Evolutionary conservation across 176 grass and related monocot species (phyloP).

Genomic region (Raddia distichophylla): DNA sequence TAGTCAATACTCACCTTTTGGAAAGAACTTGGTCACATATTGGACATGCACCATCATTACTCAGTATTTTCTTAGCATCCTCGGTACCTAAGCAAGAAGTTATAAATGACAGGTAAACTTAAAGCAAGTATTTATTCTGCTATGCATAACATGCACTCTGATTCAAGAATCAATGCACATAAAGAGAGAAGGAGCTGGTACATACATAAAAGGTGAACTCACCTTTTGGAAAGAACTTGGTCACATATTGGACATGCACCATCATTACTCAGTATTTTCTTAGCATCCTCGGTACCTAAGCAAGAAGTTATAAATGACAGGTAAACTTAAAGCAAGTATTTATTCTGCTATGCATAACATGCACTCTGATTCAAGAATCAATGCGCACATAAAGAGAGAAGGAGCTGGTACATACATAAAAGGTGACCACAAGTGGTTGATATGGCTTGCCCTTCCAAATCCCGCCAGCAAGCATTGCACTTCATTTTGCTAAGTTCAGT

Average conservation of each 20-base stretch:
- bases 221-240: slow-evolving; percentile 95
- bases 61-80: slow-evolving; percentile 84
- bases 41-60: slow-evolving; percentile 76
- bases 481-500: slow-evolving; percentile 57
- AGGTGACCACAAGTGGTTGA: slow-evolving; percentile 88
- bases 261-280: slow-evolving; percentile 83
- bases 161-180: neutral
- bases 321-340: slow-evolving; percentile 21
- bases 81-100: slow-evolving; percentile 57
- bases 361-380: slow-evolving; percentile 3
- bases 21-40: slow-evolving; percentile 93
- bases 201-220: slow-evolving; percentile 57
- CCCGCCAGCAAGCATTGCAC: slow-evolving; percentile 90
- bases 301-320: slow-evolving; percentile 6
- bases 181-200: slow-evolving; percentile 35
- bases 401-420: slow-evolving; percentile 58
- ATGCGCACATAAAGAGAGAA: neutral
- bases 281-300: slow-evolving; percentile 76
- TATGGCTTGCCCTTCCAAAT: slow-evolving; percentile 80
- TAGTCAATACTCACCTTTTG: slow-evolving; percentile 58
- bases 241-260: slow-evolving; percentile 83
- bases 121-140: slow-evolving; percentile 18
- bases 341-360: slow-evolving; percentile 2
- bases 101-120: slow-evolving; percentile 3
- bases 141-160: neutral